Percentiles rank a stretch among this genome's conserved stretches.
phyloP scores from a whole-genome alignment of 2,329 filamentous ascomycete genomes.

The Aspergillus sp. region DNA sequence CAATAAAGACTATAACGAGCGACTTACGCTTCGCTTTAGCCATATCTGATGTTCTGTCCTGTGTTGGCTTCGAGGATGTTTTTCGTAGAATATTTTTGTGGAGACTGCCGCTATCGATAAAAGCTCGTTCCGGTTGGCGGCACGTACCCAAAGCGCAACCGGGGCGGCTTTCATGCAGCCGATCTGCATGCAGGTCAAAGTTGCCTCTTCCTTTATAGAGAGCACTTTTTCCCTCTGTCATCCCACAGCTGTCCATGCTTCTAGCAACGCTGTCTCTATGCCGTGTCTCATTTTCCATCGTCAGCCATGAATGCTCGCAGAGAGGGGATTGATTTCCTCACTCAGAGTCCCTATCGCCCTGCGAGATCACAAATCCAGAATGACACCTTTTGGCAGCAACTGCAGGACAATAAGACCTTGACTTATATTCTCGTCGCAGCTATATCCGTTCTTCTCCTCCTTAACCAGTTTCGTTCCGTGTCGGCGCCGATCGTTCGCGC shows the following conservation, averaged over 20 bases:
- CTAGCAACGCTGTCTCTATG: slow-evolving; percentile 25
- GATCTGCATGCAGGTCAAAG: slow-evolving; percentile 13
- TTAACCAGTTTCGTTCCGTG: slow-evolving; percentile 36
- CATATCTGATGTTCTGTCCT: slow-evolving; percentile 34
- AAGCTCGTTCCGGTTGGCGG: slow-evolving; percentile 35
- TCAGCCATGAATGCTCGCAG: slow-evolving; percentile 43
- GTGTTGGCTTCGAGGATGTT: slow-evolving; percentile 4
- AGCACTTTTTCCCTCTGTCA: slow-evolving; percentile 18
- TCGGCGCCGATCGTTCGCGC: slow-evolving; percentile 36
- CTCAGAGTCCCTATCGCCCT: slow-evolving; percentile 33
- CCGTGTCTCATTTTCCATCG: slow-evolving; percentile 21
- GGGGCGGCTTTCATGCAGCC: slow-evolving; percentile 21
- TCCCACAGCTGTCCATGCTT: slow-evolving; percentile 18
- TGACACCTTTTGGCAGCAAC: slow-evolving; percentile 36
- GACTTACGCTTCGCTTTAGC: slow-evolving; percentile 43
- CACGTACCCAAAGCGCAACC: slow-evolving; percentile 33
- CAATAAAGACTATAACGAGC: not conserved
- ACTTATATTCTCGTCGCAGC: slow-evolving; percentile 34
- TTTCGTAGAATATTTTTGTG: slow-evolving; percentile 31
- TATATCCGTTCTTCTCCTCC: slow-evolving; percentile 34
- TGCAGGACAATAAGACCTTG: slow-evolving; percentile 35
- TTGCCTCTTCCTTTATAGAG: slow-evolving; percentile 19
- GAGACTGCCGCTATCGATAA: slow-evolving; percentile 43
- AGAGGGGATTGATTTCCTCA: slow-evolving; percentile 36
- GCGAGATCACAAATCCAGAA: slow-evolving; percentile 33